Conservation (phyloP, 2,329 filamentous ascomycete genomes). For the Fusarium nanum region DNA sequence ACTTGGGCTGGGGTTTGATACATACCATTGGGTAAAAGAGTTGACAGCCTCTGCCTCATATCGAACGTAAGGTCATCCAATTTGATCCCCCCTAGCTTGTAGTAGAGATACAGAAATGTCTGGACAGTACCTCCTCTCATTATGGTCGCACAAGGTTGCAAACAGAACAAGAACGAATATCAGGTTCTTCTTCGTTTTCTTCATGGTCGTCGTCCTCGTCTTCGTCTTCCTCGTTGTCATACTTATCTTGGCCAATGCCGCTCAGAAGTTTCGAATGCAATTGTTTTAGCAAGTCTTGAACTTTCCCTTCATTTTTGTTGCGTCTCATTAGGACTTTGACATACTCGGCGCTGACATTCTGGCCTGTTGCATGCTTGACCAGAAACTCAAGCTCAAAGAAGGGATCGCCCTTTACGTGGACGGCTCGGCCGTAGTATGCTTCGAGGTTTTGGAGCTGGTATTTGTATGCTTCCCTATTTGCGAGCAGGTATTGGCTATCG, state of each 20-base stretch:
- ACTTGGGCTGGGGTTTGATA: too few relatives aligned
- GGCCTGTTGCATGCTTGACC: neutral
- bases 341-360: neutral
- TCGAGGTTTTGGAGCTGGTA: neutral
- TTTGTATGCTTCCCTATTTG: accelerated
- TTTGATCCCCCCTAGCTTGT: too few relatives aligned
- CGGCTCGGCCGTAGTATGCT: neutral
- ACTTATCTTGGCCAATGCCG: neutral
- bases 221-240: neutral
- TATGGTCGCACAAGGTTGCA: neutral
- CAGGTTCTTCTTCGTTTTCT: too few relatives aligned
- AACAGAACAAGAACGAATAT: neutral
- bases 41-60: too few relatives aligned
- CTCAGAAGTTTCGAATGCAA: neutral
- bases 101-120: too few relatives aligned
- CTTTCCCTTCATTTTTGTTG: too few relatives aligned
- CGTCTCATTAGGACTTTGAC: neutral
- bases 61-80: too few relatives aligned
- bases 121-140: too few relatives aligned
- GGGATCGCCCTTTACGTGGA: accelerated
- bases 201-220: too few relatives aligned
- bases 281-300: neutral
- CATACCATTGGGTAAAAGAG: too few relatives aligned
- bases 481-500: neutral
- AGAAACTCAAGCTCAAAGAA: conserved; percentile 9